Evolutionary conservation across 176 grass and related monocot species (phyloP), one percentile per base, ranked within the genome.

Genomic region (Rhynchospora breviuscula): DNA sequence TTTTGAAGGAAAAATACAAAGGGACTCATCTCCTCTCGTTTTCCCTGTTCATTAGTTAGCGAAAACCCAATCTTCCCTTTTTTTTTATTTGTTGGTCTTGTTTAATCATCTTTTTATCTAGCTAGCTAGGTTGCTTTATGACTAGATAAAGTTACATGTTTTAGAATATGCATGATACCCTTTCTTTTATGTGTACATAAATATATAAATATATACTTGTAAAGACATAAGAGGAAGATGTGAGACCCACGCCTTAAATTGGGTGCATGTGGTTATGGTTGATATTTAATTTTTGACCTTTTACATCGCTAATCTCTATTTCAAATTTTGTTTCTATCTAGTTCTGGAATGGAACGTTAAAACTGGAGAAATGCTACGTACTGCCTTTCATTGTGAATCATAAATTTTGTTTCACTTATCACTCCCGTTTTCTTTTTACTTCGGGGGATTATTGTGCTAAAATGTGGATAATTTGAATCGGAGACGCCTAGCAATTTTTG

Each of bases 11-110:
- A 90, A 83, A 88, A 88, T 95, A 77, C 86, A 95, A 52, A 73
- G 96, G 79, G 96, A 99, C 48, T 85, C 91, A 3, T 90, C 89
- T 7, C 93, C 88, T 81, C 96, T 99, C 46, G 88, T 93, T 81
- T 99, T 89, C 81, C 96, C 96, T 74, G 84, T 92, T 59, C 91
- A 95, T 52, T 99, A 87, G 10, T 4, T 54, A 33, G 54, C 86
- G 58, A 47, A 25, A 56, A 61, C 2, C 26, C 21, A 46, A 59
- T 4, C 9, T 59, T 49, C 8, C 47, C 3, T 57, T 72, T 81
- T 17, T 17, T 81, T 61, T 40, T 22, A 63, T 35, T 52, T 82
- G 23, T 61, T 69, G 70, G 19, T 85, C 25, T 80, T 69, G 81
- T 84, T 81, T 65, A 87, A 91, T 84, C 81, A 53, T 56, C 74